Evolutionary conservation across 768 basidiomycete species (phyloP).

Genomic region (Panaeolus papilionaceus): DNA sequence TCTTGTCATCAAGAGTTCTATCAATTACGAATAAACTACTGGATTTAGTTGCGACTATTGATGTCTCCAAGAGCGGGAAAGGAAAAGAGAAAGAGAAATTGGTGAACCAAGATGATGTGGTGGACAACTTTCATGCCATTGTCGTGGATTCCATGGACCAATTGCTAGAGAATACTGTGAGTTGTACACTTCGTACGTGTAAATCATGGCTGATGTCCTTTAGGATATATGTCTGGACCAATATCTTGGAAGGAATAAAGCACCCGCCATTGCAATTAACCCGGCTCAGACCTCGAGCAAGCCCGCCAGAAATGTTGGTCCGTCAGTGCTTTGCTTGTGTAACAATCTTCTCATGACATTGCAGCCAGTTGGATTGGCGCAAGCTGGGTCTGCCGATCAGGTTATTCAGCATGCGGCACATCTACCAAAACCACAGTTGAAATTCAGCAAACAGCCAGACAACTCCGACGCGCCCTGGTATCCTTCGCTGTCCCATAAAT

Average conservation of each 20-base stretch:
- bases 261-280: conserved; percentile 67
- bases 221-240: conserved; percentile 88
- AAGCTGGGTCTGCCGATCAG: conserved; percentile 57
- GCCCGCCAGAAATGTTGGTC: conserved; percentile 38
- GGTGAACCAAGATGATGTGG: conserved; percentile 77
- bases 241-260: conserved; percentile 71
- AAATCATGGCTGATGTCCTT: neutral
- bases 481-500: conserved; percentile 77
- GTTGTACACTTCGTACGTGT: conserved; percentile 27
- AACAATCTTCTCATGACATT: neutral
- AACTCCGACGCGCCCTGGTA: conserved; percentile 71
- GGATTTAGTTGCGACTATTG: conserved; percentile 51
- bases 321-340: neutral
- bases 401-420: conserved; percentile 76
- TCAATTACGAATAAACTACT: conserved; percentile 70
- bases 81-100: conserved; percentile 63
- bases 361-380: neutral
- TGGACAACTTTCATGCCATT: conserved; percentile 79
- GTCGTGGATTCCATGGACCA: conserved; percentile 88
- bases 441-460: conserved; percentile 65
- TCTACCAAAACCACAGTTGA: conserved; percentile 82
- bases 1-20: conserved; percentile 69
- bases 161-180: conserved; percentile 82
- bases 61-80: conserved; percentile 35
- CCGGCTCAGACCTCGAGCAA: conserved; percentile 36